Evolutionary conservation across 176 grass and related monocot species (phyloP).

Genomic region (Oryza coarctata): DNA sequence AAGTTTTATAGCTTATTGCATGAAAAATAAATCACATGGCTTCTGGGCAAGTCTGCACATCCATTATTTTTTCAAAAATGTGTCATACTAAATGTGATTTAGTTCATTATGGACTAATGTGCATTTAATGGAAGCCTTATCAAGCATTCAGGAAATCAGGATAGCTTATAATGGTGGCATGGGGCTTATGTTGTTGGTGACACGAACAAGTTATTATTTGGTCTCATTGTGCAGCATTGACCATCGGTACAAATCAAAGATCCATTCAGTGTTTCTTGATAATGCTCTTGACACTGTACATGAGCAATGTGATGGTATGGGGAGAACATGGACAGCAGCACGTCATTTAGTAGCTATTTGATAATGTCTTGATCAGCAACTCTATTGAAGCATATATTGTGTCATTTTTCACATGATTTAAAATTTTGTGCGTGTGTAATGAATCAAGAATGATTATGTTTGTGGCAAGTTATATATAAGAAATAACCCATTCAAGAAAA

Average conservation of each 20-base stretch:
- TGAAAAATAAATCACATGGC: too few relatives aligned
- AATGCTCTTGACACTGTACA: constrained; percentile 7
- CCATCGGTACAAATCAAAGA: constrained; percentile 12
- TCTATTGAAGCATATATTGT: not conserved
- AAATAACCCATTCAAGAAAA: not conserved
- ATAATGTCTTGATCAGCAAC: constrained; percentile 14
- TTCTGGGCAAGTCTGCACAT: too few relatives aligned
- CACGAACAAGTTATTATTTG: not conserved
- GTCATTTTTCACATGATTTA: not conserved
- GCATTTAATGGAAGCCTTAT: not conserved
- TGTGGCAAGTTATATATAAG: not conserved
- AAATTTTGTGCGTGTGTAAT: not conserved
- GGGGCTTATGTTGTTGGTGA: not conserved
- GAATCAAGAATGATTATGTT: not conserved
- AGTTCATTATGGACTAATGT: not conserved
- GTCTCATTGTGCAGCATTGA: constrained; percentile 21
- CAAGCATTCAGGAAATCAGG: not conserved
- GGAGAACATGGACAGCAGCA: constrained; percentile 10
- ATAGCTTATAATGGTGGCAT: not conserved
- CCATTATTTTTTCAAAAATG: not conserved
- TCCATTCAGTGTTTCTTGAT: constrained; percentile 35
- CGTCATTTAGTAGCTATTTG: constrained; percentile 23
- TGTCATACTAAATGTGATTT: not conserved
- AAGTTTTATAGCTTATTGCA: too few relatives aligned
- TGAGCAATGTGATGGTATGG: constrained; percentile 30